Evolutionary conservation across 345 rosid species (phyloP).

Genomic region (Carallia pectinifolia): DNA sequence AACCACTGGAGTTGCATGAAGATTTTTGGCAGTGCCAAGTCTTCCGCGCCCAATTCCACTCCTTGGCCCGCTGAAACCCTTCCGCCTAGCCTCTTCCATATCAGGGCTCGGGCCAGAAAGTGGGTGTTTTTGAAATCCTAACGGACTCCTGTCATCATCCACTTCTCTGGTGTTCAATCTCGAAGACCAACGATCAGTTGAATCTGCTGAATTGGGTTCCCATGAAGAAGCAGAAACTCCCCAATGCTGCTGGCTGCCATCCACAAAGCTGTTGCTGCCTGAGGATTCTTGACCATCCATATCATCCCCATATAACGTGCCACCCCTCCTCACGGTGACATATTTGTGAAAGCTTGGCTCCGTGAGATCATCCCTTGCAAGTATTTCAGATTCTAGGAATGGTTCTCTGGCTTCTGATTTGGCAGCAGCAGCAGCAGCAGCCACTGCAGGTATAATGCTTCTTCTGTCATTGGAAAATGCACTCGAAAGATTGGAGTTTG

Average conservation of each 20-base stretch:
- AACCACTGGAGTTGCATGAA: constrained; percentile 16
- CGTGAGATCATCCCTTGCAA: constrained; percentile 52
- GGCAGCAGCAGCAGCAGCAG: constrained; percentile 1
- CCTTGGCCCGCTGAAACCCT: constrained; percentile 37
- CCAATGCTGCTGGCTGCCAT: constrained; percentile 50
- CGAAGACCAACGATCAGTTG: constrained; percentile 66
- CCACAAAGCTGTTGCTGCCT: constrained; percentile 77
- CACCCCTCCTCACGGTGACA: constrained; percentile 73
- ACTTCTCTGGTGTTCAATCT: constrained; percentile 40
- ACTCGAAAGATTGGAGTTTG: constrained; percentile 46
- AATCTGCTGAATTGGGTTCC: constrained; percentile 78
- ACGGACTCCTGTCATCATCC: constrained; percentile 40
- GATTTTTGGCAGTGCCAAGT: constrained; percentile 19
- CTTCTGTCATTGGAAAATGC: constrained; percentile 33
- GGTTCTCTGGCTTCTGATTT: constrained; percentile 43
- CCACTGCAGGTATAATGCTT: constrained; percentile 5
- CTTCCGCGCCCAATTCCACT: constrained; percentile 46
- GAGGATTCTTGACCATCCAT: constrained; percentile 84
- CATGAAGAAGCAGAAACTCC: constrained; percentile 50
- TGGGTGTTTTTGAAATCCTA: constrained; percentile 33
- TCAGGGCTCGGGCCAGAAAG: constrained; percentile 34
- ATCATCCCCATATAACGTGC: constrained; percentile 40
- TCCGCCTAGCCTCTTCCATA: constrained; percentile 29
- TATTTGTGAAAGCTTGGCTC: constrained; percentile 89
- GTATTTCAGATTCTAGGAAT: constrained; percentile 61